These are phyloP conservation scores for Intubia oerlemansii DNA, from an alignment of 2,329 filamentous ascomycete species.

Conservation along the genomic window DNA sequence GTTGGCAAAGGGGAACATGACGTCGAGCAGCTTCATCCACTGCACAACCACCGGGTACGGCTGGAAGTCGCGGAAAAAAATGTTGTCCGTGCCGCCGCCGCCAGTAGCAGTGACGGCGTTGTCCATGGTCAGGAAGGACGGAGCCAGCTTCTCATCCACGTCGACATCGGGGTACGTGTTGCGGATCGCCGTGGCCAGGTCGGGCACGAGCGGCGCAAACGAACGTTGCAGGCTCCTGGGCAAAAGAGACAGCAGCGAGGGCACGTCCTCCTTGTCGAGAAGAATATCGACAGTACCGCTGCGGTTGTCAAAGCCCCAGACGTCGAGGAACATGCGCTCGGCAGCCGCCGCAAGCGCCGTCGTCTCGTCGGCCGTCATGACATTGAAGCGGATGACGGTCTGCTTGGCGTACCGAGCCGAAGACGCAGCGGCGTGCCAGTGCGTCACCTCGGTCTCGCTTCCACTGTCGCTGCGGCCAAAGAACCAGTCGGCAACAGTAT, in stretches of 20 bases:
- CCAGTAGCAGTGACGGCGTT: neutral
- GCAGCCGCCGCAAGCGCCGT: constrained; percentile 50
- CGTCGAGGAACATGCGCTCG: constrained; percentile 59
- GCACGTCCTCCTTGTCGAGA: constrained; percentile 52
- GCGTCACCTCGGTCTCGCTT: neutral
- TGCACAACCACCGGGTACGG: constrained; percentile 43
- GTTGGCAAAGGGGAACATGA: constrained; percentile 56
- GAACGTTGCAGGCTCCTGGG: constrained; percentile 50
- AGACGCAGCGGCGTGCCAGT: constrained; percentile 10
- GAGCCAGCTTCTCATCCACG: constrained; percentile 8
- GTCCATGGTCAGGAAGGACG: neutral
- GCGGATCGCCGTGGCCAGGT: constrained; percentile 57
- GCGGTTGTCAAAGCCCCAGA: constrained; percentile 68
- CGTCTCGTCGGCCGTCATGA: constrained; percentile 48
- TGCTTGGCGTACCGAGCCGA: constrained; percentile 44
- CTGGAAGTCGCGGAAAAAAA: constrained; percentile 89
- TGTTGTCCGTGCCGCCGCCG: constrained; percentile 32
- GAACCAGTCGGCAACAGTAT: constrained; percentile 9
- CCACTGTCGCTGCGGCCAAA: neutral
- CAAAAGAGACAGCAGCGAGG: constrained; percentile 58
- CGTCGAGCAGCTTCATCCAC: constrained; percentile 80
- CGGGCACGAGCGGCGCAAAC: constrained; percentile 57
- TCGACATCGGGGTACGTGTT: constrained; percentile 60
- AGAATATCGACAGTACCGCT: constrained; percentile 57
- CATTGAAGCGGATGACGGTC: constrained; percentile 75